These are phyloP conservation scores for Starmerella kuoi DNA, from an alignment of 805 yeast species.

Conservation along the genomic window DNA sequence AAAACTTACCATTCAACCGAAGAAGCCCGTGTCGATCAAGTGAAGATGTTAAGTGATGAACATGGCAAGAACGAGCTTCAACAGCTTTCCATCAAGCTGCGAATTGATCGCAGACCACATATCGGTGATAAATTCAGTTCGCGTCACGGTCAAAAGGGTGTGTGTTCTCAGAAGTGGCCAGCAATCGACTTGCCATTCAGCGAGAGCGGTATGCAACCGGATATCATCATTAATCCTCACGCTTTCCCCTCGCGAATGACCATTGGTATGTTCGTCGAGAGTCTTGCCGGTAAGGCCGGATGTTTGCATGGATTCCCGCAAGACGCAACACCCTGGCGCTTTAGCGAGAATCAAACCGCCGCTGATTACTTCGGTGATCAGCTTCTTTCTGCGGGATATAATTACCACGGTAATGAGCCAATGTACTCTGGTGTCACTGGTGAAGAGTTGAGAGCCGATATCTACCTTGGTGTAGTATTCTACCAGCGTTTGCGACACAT, in stretches of 20 bases:
- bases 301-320: constrained; percentile 96
- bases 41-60: constrained; percentile 81
- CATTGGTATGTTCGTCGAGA: constrained; percentile 98
- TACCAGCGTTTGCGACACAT: constrained; percentile 97
- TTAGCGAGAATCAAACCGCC: constrained; percentile 83
- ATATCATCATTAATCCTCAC: constrained; percentile 94
- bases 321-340: constrained; percentile 94
- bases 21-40: constrained; percentile 91
- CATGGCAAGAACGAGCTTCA: constrained; percentile 58
- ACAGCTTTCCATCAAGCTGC: constrained; percentile 70
- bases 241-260: constrained; percentile 99
- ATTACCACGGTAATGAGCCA: constrained; percentile 97
- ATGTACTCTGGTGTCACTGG: constrained; percentile 98
- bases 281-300: constrained; percentile 97
- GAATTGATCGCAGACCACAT: constrained; percentile 81
- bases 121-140: constrained; percentile 98
- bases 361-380: constrained; percentile 97
- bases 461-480: constrained; percentile 92
- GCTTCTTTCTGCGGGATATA: constrained; percentile 74
- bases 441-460: constrained; percentile 90
- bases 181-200: constrained; percentile 92
- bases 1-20: constrained; percentile 90
- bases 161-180: constrained; percentile 97
- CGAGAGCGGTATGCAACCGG: constrained; percentile 94
- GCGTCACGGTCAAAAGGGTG: constrained; percentile 97